Evolutionary conservation across 305 asterid genomes (phyloP), one percentile per base, ranked within the genome.

Genomic region (Fraxinus angustifolia): DNA sequence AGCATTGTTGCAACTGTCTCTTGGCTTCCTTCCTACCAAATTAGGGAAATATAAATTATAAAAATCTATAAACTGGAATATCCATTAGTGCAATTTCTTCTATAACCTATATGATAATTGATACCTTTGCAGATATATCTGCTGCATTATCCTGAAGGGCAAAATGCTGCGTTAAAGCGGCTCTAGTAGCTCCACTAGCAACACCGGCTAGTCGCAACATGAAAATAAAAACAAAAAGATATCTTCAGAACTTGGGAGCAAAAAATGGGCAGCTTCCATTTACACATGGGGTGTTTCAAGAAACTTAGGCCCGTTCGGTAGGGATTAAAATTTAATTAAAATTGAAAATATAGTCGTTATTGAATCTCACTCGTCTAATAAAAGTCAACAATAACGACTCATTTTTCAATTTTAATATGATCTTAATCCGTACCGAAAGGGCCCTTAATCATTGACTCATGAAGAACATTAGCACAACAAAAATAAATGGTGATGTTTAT

Each of bases 121-220:
- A 10, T 86, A 94, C 99, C 97, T 96, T 96, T 40, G 99, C 99
- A 79, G 99, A 93, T 87, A 96, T 96, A 86, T 96, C 99, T 7
- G 98, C 99, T 72, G 97, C 99, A 88, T 96, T 96, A 80, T 92
- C 91, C 91, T 96, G 96, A 79, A 96, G 97, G 67, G 99, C 97
- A 87, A 96, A 94, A 81, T 94, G 98, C 81, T 94, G 99, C 0
- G 99, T 94, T 88, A 96, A 85, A 87, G 98, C 99, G 6, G 99
- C 99, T 91, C 98, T 91, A 78, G 99, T 96, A 82, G 99, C 96
- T 81, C 97, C 99, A 89, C 99, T 96, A 82, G 99, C 98, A 84
- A 96, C 99, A 34, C 98, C 99, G 88, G 98, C 99, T 96, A 78
- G 83, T 58, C 67, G 21, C 79, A 83, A 82, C 83, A 85, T 71